Evolutionary conservation across 345 rosid species (phyloP), one percentile per base, ranked within the genome.

Genomic region (Zanthoxylum bungeanum): DNA sequence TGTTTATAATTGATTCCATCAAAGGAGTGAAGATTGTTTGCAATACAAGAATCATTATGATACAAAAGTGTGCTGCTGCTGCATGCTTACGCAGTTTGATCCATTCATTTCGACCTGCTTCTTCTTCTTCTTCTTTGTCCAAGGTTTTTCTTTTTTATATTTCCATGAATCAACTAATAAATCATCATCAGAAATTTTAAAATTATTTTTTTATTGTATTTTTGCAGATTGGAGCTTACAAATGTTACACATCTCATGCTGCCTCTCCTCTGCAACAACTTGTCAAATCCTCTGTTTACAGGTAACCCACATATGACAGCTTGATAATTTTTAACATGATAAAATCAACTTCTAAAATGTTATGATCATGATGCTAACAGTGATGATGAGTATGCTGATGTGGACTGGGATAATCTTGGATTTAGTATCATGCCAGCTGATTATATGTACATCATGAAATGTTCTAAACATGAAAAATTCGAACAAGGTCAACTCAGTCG

Each of bases 391-490:
- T 86, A 85, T 70, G 96, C 84, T 37, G 88, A 88, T 52, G 66
- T 89, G 81, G 96, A 91, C 36, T 93, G 96, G 96, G 96, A 91
- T 62, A 88, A 84, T 59, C 91, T 91, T 16, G 94, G 98, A 57
- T 93, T 93, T 58, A 78, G 88, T 52, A 57, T 88, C 65, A 71
- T 28, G 25, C 90, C 94, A 16, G 77, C 92, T 42, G 97, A 90
- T 74, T 88, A 82, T 80, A 91, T 91, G 98, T 93, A 87, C 77
- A 68, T 58, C 5, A 89, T 79, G 88, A 90, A 76, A 76, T 85
- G 91, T 75, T 73, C 81, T 2, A 47, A 79, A 67, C 84, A 86
- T 22, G 81, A 82, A 0, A 68, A 46, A 25, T 94, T 89, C 42
- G 78, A 74, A 64, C 72, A 73, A 22, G 97, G 97, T 6, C 72